Evolutionary conservation across 768 basidiomycete genomes (phyloP), one percentile per base, ranked within the genome.

Genomic region (Flagelloscypha sp.): DNA sequence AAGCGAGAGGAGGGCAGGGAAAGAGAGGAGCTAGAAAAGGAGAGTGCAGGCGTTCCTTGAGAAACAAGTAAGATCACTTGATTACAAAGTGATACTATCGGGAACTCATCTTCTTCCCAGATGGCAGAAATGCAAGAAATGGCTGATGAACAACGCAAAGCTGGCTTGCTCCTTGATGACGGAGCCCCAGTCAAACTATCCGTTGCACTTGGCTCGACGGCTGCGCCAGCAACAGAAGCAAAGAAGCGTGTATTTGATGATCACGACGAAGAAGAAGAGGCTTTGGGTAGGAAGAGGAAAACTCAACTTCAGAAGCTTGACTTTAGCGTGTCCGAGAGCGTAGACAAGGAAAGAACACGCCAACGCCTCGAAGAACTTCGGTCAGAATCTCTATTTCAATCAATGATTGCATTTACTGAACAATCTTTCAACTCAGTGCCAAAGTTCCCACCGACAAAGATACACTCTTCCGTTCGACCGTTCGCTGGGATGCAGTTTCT

Each of bases 121-220:
- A 90, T 94, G 87, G 87, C 87, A 44, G 92, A 97, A 56, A 84
- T 94, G 79, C 88, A 90, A 45, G 82, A 86, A 2, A 64, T 94
- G 19, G 86, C 85, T 9, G 85, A 86, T 33, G 84, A 93, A 50
- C 89, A 95, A 49, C 79, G 87, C 44, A 85, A 87, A 50, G 87
- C 86, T 6, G 92, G 92, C 20, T 70, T 94, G 59, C 61, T 95
- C 11, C 69, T 93, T 21, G 92, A 94, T 43, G 93, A 95, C 44
- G 88, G 87, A 19, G 86, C 85, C 12, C 88, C 90, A 5, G 84
- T 97, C 48, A 79, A 82, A 49, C 68, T 97, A 35, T 83, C 80
- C 45, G 84, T 94, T 16, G 79, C 81, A 2, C 66, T 82, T 19
- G n/a, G n/a, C n/a, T n/a, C n/a, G n/a, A 72, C 75, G 11, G 60